These are phyloP conservation scores for Quercus robur DNA, from an alignment of 306 rosid species.

Conservation along the genomic window DNA sequence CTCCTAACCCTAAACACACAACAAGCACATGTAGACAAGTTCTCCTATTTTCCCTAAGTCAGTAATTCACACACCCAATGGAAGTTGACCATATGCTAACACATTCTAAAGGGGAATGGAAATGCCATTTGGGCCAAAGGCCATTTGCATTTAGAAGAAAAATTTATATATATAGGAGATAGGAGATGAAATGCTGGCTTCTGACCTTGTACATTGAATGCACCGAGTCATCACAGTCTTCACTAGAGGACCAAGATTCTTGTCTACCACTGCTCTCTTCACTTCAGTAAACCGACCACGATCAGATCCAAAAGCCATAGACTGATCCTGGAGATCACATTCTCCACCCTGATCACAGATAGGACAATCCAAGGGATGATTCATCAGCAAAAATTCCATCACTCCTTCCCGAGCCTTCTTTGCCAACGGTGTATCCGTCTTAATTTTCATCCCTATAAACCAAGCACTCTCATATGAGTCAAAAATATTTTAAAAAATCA, in stretches of 20 bases:
- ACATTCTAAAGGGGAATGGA: neutral
- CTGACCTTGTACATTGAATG: conserved; percentile 95
- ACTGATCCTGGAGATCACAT: conserved; percentile 99
- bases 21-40: too few species aligned
- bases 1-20: neutral
- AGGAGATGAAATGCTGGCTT: neutral
- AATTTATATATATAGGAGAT: neutral
- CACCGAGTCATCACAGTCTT: conserved; percentile 99
- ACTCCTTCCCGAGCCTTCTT: conserved; percentile 99
- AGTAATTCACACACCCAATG: neutral
- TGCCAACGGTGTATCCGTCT: conserved; percentile 93
- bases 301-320: conserved; percentile 99
- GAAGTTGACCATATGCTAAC: neutral
- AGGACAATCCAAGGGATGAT: conserved; percentile 98
- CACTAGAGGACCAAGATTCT: conserved; percentile 97
- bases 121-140: neutral
- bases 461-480: conserved; percentile 13
- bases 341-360: conserved; percentile 99
- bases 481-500: neutral
- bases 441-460: conserved; percentile 89
- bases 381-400: conserved; percentile 98
- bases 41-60: neutral
- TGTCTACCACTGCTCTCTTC: conserved; percentile 96
- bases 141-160: neutral
- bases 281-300: conserved; percentile 96